Conservation (phyloP, 2,329 filamentous ascomycete genomes). For the Apiospora arundinis region DNA sequence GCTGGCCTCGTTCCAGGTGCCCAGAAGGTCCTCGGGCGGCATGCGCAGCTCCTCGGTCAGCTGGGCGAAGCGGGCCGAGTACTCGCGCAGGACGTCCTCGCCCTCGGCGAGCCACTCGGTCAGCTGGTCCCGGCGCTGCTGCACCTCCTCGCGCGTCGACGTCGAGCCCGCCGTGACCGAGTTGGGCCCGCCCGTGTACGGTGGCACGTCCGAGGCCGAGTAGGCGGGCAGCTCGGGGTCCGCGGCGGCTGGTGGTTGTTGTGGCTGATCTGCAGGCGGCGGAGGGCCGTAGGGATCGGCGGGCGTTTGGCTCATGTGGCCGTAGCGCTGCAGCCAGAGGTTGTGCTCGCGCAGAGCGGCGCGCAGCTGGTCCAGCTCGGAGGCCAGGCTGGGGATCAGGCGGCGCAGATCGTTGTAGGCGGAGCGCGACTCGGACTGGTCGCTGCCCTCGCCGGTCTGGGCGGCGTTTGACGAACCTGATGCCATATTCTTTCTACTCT, state of each 20-base stretch:
- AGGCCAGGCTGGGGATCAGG: constrained; percentile 36
- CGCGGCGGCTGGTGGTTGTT: not conserved
- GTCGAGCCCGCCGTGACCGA: constrained; percentile 31
- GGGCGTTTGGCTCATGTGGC: constrained; percentile 28
- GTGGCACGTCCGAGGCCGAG: constrained; percentile 36
- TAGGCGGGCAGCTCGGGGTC: constrained; percentile 35
- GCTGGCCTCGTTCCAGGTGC: constrained; percentile 39
- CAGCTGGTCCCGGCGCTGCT: constrained; percentile 36
- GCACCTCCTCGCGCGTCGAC: constrained; percentile 36
- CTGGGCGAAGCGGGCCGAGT: constrained; percentile 39
- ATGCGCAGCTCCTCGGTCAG: constrained; percentile 35
- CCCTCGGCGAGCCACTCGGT: constrained; percentile 38
- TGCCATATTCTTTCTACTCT: constrained; percentile 13
- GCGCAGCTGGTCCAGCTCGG: constrained; percentile 38
- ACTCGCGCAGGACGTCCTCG: constrained; percentile 40
- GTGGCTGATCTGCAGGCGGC: not conserved
- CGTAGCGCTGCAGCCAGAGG: constrained; percentile 38
- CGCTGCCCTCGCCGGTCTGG: not conserved
- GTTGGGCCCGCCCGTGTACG: constrained; percentile 35
- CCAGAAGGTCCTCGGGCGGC: constrained; percentile 38
- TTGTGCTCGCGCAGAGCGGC: constrained; percentile 40
- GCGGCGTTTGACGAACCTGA: constrained; percentile 21
- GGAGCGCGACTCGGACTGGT: constrained; percentile 27
- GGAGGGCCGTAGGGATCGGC: constrained; percentile 23
- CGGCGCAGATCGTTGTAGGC: constrained; percentile 37